Conservation (phyloP, 306 rosid species). For the Astragalus membranaceus region DNA sequence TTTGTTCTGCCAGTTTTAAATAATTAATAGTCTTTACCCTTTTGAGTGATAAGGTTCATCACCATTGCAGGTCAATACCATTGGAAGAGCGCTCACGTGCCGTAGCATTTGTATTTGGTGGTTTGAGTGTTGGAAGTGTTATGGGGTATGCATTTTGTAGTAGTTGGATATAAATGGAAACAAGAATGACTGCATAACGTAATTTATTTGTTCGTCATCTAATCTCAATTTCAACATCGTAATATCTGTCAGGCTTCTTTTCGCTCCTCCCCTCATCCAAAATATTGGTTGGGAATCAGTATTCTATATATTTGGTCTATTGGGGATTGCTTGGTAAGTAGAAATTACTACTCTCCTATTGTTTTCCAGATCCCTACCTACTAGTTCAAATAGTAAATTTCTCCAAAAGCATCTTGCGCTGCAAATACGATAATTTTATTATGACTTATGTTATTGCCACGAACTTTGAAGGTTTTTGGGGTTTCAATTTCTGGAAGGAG, state of each 20-base stretch:
- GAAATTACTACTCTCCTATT: constrained; percentile 8
- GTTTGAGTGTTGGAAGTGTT: constrained; percentile 97
- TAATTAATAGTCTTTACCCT: neutral
- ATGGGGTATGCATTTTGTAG: constrained; percentile 53
- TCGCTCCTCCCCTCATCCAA: constrained; percentile 92
- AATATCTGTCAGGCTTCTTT: constrained; percentile 51
- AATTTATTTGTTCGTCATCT: constrained; percentile 5
- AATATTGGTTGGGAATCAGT: constrained; percentile 92
- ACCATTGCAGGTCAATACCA: constrained; percentile 72
- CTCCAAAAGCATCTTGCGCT: neutral
- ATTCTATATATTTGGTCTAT: constrained; percentile 70
- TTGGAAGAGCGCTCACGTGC: constrained; percentile 97
- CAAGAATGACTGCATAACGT: neutral
- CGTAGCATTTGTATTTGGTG: constrained; percentile 95
- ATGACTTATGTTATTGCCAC: constrained; percentile 12
- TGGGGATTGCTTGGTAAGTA: constrained; percentile 87
- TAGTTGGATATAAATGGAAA: neutral
- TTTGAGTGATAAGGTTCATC: constrained; percentile 20
- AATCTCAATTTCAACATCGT: constrained; percentile 22
- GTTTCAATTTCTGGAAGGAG: constrained; percentile 63
- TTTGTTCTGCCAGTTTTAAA: neutral
- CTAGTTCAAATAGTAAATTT: constrained; percentile 11
- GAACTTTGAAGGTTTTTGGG: constrained; percentile 65
- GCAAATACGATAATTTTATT: constrained; percentile 9
- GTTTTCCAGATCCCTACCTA: neutral